phyloP scores from a whole-genome alignment of 2,329 filamentous ascomycete genomes.

The Aspergillus versicolor region DNA sequence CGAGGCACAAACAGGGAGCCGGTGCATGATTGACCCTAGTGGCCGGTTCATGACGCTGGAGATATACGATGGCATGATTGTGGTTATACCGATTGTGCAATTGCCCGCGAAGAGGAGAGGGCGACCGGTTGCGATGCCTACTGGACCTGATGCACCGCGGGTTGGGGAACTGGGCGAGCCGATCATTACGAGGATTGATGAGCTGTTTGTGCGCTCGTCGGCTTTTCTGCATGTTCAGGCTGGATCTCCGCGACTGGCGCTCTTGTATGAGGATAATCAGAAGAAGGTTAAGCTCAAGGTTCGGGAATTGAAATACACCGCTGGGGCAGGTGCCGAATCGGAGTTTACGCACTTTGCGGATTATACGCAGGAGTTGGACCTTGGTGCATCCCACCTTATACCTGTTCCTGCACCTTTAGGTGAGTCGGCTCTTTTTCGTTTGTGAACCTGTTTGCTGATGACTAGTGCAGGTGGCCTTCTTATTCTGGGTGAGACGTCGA shows the following conservation, averaged over 20 bases:
- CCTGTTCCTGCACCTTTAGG: conserved; percentile 58
- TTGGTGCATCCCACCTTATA: conserved; percentile 62
- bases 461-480: conserved; percentile 62
- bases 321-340: conserved; percentile 50
- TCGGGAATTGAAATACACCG: conserved; percentile 54
- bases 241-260: conserved; percentile 59
- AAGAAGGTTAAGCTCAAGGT: conserved; percentile 57
- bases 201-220: conserved; percentile 66
- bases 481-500: conserved; percentile 74
- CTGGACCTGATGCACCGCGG: conserved; percentile 31
- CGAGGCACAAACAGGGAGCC: conserved; percentile 78
- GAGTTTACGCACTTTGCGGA: conserved; percentile 55
- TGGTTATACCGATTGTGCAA: conserved; percentile 60
- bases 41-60: conserved; percentile 67
- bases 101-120: conserved; percentile 51
- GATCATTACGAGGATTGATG: conserved; percentile 61
- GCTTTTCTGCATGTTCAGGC: conserved; percentile 60
- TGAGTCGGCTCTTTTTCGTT: conserved; percentile 23
- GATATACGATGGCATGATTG: conserved; percentile 67
- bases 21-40: conserved; percentile 80
- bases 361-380: conserved; percentile 55
- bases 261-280: conserved; percentile 65
- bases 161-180: conserved; percentile 62
- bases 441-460: conserved; percentile 42
- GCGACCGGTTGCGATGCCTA: conserved; percentile 24